A percentile compares a stretch with the other conserved stretches of the same genome.
Evolutionary conservation across 805 yeast genomes (phyloP).

Genomic region (Yamadazyma olivae): DNA sequence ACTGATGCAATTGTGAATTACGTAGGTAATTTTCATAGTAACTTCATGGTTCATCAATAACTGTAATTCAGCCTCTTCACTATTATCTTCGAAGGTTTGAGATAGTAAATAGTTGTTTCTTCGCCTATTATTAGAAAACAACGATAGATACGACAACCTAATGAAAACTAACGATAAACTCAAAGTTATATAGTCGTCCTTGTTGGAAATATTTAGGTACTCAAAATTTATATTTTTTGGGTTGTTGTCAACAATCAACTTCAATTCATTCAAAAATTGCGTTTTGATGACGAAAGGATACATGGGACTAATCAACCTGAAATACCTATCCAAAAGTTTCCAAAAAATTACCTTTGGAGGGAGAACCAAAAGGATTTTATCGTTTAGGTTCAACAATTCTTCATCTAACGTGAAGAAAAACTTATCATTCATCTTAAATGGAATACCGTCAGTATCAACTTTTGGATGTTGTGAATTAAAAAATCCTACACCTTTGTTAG

Average conservation of each 20-base stretch:
- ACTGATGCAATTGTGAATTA: not conserved
- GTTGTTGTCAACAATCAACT: conserved; percentile 24
- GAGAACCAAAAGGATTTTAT: conserved; percentile 11
- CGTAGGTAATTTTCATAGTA: conserved; percentile 1
- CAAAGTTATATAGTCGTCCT: conserved; percentile 34
- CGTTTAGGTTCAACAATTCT: conserved; percentile 1
- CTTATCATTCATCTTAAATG: not conserved
- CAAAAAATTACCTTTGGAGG: conserved; percentile 37
- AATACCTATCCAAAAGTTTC: conserved; percentile 39
- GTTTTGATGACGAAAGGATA: conserved; percentile 42
- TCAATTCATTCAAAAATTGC: conserved; percentile 24
- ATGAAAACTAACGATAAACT: conserved; percentile 37
- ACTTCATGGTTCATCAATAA: not conserved
- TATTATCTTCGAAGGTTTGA: not conserved
- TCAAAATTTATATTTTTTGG: conserved; percentile 19
- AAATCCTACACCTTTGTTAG: not conserved
- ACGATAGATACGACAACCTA: conserved; percentile 32
- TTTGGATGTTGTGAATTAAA: not conserved
- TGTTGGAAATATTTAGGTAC: conserved; percentile 26
- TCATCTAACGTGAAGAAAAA: conserved; percentile 1
- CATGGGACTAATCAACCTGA: conserved; percentile 40
- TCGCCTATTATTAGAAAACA: not conserved
- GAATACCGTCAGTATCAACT: not conserved
- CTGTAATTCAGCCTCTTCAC: not conserved
- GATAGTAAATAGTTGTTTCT: not conserved